These are phyloP conservation scores for Austroboletus niveus DNA, from an alignment of 1,284 basidiomycete species.

Conservation along the genomic window DNA sequence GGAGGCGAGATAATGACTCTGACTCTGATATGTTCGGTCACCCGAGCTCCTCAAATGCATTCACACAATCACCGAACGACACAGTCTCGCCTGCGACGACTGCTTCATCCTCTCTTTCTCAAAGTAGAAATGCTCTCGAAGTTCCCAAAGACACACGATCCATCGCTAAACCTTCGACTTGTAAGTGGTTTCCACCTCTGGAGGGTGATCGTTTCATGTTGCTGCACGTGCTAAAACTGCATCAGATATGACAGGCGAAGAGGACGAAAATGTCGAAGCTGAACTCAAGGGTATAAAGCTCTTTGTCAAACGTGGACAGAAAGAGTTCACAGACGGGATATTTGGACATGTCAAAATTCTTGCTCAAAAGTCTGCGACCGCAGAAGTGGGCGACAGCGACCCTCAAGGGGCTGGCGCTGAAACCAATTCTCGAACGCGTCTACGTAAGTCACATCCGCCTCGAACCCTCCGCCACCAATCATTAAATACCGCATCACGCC, in stretches of 20 bases:
- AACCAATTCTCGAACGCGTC: constrained; percentile 24
- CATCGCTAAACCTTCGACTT: constrained; percentile 9
- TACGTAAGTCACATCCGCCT: constrained; percentile 30
- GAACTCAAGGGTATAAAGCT: constrained; percentile 61
- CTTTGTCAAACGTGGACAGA: constrained; percentile 57
- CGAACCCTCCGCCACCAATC: constrained; percentile 20
- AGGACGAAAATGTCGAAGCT: constrained; percentile 51
- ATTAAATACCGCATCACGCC: constrained; percentile 17
- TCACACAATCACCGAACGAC: constrained; percentile 20
- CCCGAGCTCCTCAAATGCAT: constrained; percentile 4
- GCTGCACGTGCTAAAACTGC: constrained; percentile 5
- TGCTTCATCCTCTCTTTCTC: constrained; percentile 2
- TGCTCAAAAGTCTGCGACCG: constrained; percentile 30
- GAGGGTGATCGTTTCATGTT: too few species aligned
- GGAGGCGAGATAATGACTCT: constrained; percentile 15
- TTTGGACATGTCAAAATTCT: constrained; percentile 60
- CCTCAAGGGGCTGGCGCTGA: constrained; percentile 3
- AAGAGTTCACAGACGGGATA: constrained; percentile 58
- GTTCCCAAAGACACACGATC: not conserved
- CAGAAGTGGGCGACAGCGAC: not conserved
- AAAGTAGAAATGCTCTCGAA: not conserved
- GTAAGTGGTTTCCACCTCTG: constrained; percentile 12
- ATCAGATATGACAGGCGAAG: constrained; percentile 53
- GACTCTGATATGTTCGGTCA: constrained; percentile 11
- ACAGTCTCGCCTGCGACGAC: not conserved